These are phyloP conservation scores for Monosporozyma yasuniensis DNA, from an alignment of 805 yeast genomes.

Conservation along the genomic window DNA sequence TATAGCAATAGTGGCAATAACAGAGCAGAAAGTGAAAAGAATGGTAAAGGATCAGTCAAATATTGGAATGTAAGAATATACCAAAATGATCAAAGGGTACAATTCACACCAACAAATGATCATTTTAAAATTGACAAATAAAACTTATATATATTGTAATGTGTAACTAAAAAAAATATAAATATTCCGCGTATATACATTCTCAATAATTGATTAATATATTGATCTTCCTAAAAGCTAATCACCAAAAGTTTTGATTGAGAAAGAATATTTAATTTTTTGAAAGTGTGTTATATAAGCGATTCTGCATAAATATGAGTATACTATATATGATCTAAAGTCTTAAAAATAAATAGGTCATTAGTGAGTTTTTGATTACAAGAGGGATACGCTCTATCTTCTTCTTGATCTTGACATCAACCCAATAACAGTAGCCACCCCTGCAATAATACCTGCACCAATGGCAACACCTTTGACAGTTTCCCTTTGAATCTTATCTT, in stretches of 20 bases:
- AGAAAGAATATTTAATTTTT: not conserved
- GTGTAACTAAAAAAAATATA: not conserved
- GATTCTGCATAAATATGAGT: not conserved
- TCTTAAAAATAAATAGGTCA: no score
- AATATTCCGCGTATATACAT: not conserved
- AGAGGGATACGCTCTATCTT: not conserved
- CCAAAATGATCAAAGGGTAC: not conserved
- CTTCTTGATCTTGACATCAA: conserved; percentile 17
- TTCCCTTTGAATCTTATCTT: conserved; percentile 75
- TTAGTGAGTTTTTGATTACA: no score
- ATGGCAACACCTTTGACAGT: conserved; percentile 85
- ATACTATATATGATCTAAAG: no score
- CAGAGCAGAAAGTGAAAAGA: not conserved
- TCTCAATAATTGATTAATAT: not conserved
- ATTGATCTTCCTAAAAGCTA: not conserved
- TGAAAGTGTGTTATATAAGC: not conserved
- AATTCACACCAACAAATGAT: not conserved
- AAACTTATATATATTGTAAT: not conserved
- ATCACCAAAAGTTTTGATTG: not conserved
- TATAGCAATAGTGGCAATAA: not conserved
- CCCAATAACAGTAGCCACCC: conserved; percentile 54
- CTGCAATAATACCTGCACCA: conserved; percentile 76
- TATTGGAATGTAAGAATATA: conserved; percentile 1
- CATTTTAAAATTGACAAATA: not conserved
- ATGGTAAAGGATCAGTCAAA: not conserved